phyloP scores from a whole-genome alignment of 805 yeast species.

The Nakazawaea wickerhamii region DNA sequence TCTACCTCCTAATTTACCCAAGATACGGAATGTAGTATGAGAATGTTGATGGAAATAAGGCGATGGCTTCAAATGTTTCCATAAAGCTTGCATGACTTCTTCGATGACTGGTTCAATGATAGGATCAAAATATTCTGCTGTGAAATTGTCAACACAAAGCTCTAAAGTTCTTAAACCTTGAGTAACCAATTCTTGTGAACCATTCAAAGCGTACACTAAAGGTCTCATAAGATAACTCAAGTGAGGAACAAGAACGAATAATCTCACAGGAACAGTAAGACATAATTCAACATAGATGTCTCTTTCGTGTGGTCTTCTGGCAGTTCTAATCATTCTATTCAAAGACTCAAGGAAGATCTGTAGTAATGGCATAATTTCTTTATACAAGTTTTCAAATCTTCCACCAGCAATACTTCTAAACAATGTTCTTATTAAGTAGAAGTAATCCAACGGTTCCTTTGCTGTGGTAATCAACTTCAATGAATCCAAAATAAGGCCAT shows the following conservation, averaged over 20 bases:
- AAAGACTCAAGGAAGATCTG: conserved; percentile 83
- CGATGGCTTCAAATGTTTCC: conserved; percentile 85
- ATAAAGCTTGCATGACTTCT: conserved; percentile 88
- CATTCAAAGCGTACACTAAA: conserved; percentile 82
- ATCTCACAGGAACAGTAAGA: conserved; percentile 89
- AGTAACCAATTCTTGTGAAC: conserved; percentile 84
- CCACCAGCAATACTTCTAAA: conserved; percentile 98
- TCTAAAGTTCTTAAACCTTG: conserved; percentile 95
- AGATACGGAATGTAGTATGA: conserved; percentile 86
- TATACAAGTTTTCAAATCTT: conserved; percentile 85
- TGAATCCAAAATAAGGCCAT: conserved; percentile 75
- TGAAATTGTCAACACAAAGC: conserved; percentile 90
- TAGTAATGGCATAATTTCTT: conserved; percentile 85
- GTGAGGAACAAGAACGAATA: conserved; percentile 92
- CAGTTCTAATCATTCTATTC: conserved; percentile 75
- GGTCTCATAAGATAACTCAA: conserved; percentile 86
- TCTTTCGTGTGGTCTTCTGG: conserved; percentile 83
- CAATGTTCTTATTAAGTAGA: conserved; percentile 78
- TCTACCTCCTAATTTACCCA: conserved; percentile 96
- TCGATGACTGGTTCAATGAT: conserved; percentile 94
- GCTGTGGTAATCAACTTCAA: conserved; percentile 76
- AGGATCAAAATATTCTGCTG: conserved; percentile 96
- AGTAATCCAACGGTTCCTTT: conserved; percentile 86
- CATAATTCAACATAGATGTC: conserved; percentile 94
- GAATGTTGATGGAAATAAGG: conserved; percentile 95